Evolutionary conservation across 2,329 filamentous ascomycete genomes (phyloP).

Genomic region (Plenodomus lindquistii): DNA sequence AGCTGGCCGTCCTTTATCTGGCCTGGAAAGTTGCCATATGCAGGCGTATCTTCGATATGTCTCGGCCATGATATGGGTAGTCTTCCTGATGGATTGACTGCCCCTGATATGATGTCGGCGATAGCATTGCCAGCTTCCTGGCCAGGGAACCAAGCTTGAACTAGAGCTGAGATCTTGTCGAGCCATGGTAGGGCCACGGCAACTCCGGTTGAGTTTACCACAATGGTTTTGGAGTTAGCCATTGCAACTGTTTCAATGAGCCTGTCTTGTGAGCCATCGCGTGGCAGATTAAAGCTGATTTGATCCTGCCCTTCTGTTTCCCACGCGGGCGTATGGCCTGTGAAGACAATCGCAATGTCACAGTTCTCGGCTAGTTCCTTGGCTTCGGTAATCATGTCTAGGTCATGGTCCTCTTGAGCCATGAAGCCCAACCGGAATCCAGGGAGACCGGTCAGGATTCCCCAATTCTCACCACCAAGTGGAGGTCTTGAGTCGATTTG

Average conservation of each 20-base stretch:
- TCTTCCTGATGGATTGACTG: constrained; percentile 45
- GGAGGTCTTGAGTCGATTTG: constrained; percentile 63
- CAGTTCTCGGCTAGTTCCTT: constrained; percentile 30
- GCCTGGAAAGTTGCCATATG: constrained; percentile 46
- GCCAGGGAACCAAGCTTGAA: constrained; percentile 49
- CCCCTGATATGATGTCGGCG: constrained; percentile 47
- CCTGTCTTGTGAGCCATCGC: constrained; percentile 60
- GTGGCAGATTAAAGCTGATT: constrained; percentile 57
- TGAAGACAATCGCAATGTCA: constrained; percentile 39
- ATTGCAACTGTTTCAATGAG: constrained; percentile 68
- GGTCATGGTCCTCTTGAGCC: constrained; percentile 32
- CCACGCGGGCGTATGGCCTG: constrained; percentile 40
- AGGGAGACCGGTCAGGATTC: constrained; percentile 35
- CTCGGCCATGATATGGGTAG: constrained; percentile 47
- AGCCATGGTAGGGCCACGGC: constrained; percentile 73
- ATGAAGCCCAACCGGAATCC: constrained; percentile 43
- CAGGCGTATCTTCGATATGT: constrained; percentile 40
- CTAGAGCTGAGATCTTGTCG: constrained; percentile 46
- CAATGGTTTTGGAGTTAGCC: constrained; percentile 69
- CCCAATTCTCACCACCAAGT: constrained; percentile 53
- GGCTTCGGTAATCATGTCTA: constrained; percentile 32
- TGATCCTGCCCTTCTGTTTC: constrained; percentile 66
- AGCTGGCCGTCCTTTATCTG: constrained; percentile 57
- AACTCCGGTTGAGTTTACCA: constrained; percentile 78
- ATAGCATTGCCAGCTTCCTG: constrained; percentile 49